Evolutionary conservation across 257 asterid species (phyloP).

Genomic region (Solanum corneliomulleri): DNA sequence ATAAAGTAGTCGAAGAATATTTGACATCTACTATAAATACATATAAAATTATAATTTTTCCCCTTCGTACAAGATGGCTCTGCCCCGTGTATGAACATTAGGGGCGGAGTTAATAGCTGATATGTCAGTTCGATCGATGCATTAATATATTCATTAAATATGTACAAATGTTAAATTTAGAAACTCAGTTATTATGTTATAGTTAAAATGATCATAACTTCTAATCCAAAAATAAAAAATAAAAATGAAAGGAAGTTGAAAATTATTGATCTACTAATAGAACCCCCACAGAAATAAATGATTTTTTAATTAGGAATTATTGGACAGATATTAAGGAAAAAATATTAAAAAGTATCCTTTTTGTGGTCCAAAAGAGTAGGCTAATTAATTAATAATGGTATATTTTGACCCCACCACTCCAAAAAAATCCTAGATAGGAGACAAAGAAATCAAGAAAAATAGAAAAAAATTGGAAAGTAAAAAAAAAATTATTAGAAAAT

Average conservation of each 20-base stretch:
- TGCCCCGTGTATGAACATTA: neutral
- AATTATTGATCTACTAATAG: neutral
- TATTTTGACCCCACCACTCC: neutral
- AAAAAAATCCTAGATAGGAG: neutral
- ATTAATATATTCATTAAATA: too few relatives aligned
- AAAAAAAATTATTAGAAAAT: neutral
- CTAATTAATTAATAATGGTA: neutral
- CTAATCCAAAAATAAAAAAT: neutral
- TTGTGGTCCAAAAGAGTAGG: neutral
- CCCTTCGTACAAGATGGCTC: too few relatives aligned
- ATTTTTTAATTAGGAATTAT: neutral
- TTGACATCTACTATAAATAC: too few relatives aligned
- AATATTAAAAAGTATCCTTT: neutral
- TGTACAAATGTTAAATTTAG: too few relatives aligned
- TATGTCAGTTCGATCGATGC: neutral
- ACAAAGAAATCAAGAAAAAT: neutral
- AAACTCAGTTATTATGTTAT: too few relatives aligned
- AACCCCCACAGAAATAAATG: neutral
- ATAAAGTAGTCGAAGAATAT: too few relatives aligned
- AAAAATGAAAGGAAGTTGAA: neutral
- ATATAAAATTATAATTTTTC: too few relatives aligned
- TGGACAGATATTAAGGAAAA: neutral
- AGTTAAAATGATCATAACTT: neutral
- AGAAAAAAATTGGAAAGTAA: neutral
- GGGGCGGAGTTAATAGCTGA: neutral